Conservation (phyloP, 257 asterid species). For the Pogostemon cablin region DNA sequence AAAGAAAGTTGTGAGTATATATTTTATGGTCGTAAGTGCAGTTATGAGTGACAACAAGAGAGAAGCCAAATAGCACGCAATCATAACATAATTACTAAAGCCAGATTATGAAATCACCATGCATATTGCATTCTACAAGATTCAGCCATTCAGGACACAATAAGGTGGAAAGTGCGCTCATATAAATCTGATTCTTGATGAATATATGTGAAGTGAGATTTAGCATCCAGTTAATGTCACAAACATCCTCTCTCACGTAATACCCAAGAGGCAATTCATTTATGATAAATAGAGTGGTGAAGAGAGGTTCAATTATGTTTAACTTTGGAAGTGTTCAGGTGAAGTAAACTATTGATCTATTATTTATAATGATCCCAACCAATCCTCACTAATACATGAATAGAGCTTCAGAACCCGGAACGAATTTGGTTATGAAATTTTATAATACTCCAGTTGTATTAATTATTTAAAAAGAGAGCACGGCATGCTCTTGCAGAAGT, state of each 20-base stretch:
- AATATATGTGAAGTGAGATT: neutral
- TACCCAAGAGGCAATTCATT: conserved; percentile 13
- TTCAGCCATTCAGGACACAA: conserved; percentile 15
- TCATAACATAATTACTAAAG: conserved; percentile 6
- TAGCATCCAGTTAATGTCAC: conserved; percentile 13
- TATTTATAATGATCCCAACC: conserved; percentile 7
- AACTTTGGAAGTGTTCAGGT: conserved; percentile 20
- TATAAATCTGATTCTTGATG: conserved; percentile 6
- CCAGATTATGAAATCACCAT: conserved; percentile 12
- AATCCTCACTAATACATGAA: conserved; percentile 15
- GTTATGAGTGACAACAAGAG: conserved; percentile 5
- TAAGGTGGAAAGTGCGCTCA: conserved; percentile 12
- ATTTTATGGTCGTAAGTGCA: conserved; percentile 3
- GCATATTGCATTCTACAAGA: neutral
- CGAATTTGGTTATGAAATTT: neutral
- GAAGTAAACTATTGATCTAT: conserved; percentile 25
- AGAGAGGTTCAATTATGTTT: conserved; percentile 17
- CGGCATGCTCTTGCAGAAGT: conserved; percentile 18
- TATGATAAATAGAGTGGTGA: conserved; percentile 23
- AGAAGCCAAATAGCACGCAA: conserved; percentile 20
- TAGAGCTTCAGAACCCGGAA: conserved; percentile 12
- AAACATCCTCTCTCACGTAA: neutral
- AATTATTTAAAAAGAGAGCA: neutral
- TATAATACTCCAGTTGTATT: neutral
- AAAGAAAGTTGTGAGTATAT: neutral